These are phyloP conservation scores for Pichia pseudocactophila DNA, from an alignment of 805 yeast species.

Conservation along the genomic window DNA sequence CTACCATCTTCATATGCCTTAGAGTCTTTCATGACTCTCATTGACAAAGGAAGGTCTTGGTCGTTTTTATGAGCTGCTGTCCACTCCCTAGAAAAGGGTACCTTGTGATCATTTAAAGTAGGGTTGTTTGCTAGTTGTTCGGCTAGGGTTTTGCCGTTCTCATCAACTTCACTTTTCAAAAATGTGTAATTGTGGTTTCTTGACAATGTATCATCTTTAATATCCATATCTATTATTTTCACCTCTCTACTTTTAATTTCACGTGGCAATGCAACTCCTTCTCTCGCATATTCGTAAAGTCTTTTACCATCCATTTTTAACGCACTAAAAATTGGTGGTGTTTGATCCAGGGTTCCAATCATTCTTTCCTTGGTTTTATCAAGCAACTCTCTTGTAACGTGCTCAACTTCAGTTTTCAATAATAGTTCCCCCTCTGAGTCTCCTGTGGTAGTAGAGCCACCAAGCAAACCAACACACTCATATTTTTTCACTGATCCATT, in stretches of 20 bases:
- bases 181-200: slow-evolving; percentile 48
- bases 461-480: slow-evolving; percentile 77
- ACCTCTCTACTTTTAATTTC: slow-evolving; percentile 75
- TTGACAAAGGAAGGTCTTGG: slow-evolving; percentile 26
- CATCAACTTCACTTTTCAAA: slow-evolving; percentile 36
- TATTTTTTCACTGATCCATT: slow-evolving; percentile 72
- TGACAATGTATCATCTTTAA: slow-evolving; percentile 45
- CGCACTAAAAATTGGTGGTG: slow-evolving; percentile 94
- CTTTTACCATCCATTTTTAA: slow-evolving; percentile 92
- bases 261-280: slow-evolving; percentile 75
- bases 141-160: slow-evolving; percentile 37
- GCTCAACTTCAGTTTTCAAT: slow-evolving; percentile 45
- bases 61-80: slow-evolving; percentile 33
- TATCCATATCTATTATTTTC: slow-evolving; percentile 42
- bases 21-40: slow-evolving; percentile 30
- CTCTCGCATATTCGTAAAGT: slow-evolving; percentile 87
- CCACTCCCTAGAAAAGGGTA: slow-evolving; percentile 53
- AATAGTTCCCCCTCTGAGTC: slow-evolving; percentile 84
- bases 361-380: slow-evolving; percentile 49
- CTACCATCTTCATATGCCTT: slow-evolving; percentile 29
- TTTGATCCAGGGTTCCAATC: slow-evolving; percentile 73
- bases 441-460: slow-evolving; percentile 88
- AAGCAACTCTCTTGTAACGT: slow-evolving; percentile 47
- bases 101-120: slow-evolving; percentile 53
- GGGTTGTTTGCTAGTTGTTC: slow-evolving; percentile 35